Evolutionary conservation across 441 rosid genomes (phyloP).

Genomic region (Jatropha multifida): DNA sequence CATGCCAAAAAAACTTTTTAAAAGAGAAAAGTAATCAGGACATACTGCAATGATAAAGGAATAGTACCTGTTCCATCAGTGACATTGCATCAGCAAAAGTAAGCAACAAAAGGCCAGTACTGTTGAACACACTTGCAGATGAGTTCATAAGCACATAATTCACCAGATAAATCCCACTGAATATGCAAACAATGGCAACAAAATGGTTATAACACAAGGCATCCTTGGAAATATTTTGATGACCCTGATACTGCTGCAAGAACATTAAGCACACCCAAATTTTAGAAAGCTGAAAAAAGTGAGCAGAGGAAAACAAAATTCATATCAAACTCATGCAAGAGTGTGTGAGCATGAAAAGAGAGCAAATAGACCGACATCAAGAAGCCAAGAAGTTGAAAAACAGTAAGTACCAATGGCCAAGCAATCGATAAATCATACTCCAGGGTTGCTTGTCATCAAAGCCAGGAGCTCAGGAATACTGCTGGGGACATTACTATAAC

Average conservation of each 20-base stretch:
- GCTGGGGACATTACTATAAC: neutral
- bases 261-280: conserved; percentile 18
- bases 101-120: conserved; percentile 69
- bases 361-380: neutral
- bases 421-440: neutral
- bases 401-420: neutral
- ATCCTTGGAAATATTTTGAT: conserved; percentile 49
- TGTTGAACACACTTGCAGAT: conserved; percentile 82
- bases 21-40: conserved; percentile 2
- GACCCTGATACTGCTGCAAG: conserved; percentile 60
- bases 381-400: neutral
- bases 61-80: conserved; percentile 82
- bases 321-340: neutral
- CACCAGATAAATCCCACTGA: conserved; percentile 72
- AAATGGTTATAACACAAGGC: conserved; percentile 69
- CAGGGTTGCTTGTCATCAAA: neutral
- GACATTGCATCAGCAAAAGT: conserved; percentile 93
- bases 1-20: conserved; percentile 2
- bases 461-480: neutral
- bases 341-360: neutral
- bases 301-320: neutral
- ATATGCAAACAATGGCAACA: conserved; percentile 64
- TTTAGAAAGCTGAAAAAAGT: conserved; percentile 19
- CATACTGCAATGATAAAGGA: conserved; percentile 1
- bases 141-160: conserved; percentile 78